Conservation (phyloP, 352 stramenopile genomes). For the Pythium phragmitis region DNA sequence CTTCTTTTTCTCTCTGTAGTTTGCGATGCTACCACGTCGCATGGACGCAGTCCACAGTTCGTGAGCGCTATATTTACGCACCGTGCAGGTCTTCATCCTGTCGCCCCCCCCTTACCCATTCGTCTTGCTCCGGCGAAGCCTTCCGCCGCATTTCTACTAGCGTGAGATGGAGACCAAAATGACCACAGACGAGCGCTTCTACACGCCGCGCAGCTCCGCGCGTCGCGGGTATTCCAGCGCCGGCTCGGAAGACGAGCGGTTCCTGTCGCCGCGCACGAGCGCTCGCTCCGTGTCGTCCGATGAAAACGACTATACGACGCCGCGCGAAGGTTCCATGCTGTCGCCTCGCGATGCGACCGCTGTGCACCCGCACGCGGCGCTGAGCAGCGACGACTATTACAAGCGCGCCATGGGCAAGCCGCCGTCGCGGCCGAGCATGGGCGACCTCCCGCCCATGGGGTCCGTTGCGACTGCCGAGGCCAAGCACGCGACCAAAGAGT, state of each 20-base stretch:
- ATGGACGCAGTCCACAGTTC: not conserved
- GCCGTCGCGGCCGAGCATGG: conserved; percentile 8
- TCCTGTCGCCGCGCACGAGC: conserved; percentile 51
- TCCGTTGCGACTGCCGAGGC: not conserved
- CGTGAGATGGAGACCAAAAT: conserved; percentile 47
- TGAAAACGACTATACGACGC: conserved; percentile 58
- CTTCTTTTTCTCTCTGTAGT: too few relatives aligned
- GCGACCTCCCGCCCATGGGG: conserved; percentile 19
- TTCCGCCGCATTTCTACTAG: not conserved
- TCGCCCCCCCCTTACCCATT: too few relatives aligned
- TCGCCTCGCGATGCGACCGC: conserved; percentile 12
- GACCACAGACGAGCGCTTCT: conserved; percentile 53
- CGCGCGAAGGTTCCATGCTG: conserved; percentile 36
- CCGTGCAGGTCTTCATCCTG: not conserved
- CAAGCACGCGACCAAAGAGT: conserved; percentile 8
- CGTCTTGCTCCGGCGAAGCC: too few relatives aligned
- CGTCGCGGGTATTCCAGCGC: conserved; percentile 51
- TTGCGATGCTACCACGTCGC: not conserved
- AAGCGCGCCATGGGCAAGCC: conserved; percentile 25
- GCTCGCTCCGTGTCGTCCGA: conserved; percentile 65
- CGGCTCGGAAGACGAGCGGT: conserved; percentile 62
- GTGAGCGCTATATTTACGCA: conserved; percentile 2
- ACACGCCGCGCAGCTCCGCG: conserved; percentile 61
- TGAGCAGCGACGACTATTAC: conserved; percentile 27
- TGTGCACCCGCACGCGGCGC: conserved; percentile 13